These are phyloP conservation scores for Lactifluus pinguis DNA, from an alignment of 768 basidiomycete genomes.

Conservation along the genomic window DNA sequence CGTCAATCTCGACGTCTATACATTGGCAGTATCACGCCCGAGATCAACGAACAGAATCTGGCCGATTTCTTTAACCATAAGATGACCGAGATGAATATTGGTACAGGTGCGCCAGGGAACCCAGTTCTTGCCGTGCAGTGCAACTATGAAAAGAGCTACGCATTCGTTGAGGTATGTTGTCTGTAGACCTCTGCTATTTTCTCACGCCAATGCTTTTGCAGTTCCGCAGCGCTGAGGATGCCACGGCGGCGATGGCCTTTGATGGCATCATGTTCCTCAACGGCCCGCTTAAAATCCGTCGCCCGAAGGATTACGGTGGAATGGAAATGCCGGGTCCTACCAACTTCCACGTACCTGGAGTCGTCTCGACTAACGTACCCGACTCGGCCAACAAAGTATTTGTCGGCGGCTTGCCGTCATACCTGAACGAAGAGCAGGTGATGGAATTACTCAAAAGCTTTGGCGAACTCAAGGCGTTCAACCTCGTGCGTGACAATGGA, in stretches of 20 bases:
- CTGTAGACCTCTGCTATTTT: conserved; percentile 10
- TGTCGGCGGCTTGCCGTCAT: conserved; percentile 90
- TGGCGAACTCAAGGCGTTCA: conserved; percentile 96
- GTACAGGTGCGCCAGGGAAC: conserved; percentile 76
- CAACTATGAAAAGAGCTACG: conserved; percentile 98
- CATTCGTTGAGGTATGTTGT: conserved; percentile 83
- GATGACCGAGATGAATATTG: conserved; percentile 88
- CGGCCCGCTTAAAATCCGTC: conserved; percentile 91
- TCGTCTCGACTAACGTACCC: conserved; percentile 93
- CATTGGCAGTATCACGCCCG: conserved; percentile 92
- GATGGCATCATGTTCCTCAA: conserved; percentile 96
- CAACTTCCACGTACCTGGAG: conserved; percentile 81
- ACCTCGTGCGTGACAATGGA: conserved; percentile 90
- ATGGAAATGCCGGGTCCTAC: conserved; percentile 40
- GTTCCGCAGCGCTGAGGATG: conserved; percentile 97
- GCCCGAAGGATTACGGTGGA: conserved; percentile 96
- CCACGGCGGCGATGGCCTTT: conserved; percentile 93
- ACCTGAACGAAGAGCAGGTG: conserved; percentile 97
- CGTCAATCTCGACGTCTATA: conserved; percentile 93
- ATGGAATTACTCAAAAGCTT: conserved; percentile 97
- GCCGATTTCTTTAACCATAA: conserved; percentile 92
- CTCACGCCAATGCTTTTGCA: conserved; percentile 26
- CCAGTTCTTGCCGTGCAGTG: conserved; percentile 91
- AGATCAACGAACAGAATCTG: conserved; percentile 88
- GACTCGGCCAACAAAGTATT: conserved; percentile 98